Conservation (phyloP, 768 basidiomycete genomes). For the Sarcodon aspratus region DNA sequence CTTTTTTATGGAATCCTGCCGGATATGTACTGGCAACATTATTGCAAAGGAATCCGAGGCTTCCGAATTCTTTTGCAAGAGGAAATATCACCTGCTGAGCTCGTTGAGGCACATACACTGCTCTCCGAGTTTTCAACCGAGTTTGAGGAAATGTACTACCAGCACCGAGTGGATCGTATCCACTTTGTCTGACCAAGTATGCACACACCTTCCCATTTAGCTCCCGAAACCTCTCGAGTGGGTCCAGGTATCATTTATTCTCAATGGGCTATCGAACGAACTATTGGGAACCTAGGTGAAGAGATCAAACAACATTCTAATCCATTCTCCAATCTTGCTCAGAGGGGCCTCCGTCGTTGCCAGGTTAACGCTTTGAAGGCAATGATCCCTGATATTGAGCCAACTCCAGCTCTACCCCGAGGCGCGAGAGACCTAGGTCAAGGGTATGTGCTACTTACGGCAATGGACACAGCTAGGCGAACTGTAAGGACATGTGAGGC, state of each 20-base stretch:
- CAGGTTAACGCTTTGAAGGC: slow-evolving; percentile 16
- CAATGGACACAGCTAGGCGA: too few relatives aligned
- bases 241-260: slow-evolving; percentile 6
- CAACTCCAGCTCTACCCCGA: background rate
- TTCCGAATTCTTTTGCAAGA: slow-evolving; percentile 13
- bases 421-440: slow-evolving; percentile 9
- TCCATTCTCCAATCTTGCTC: slow-evolving; percentile 13
- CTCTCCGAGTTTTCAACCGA: slow-evolving; percentile 18
- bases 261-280: slow-evolving; percentile 15
- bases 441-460: slow-evolving; percentile 6
- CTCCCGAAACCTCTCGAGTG: slow-evolving; percentile 10
- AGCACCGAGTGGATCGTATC: slow-evolving; percentile 12
- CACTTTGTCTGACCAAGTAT: slow-evolving; percentile 23
- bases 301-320: slow-evolving; percentile 16
- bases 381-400: slow-evolving; percentile 10
- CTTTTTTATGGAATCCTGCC: slow-evolving; percentile 15
- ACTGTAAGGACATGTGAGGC: too few relatives aligned
- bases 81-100: slow-evolving; percentile 1
- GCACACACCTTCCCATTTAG: slow-evolving; percentile 20
- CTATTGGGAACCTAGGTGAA: slow-evolving; percentile 13
- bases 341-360: slow-evolving; percentile 9
- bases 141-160: slow-evolving; percentile 25
- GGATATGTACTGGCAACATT: slow-evolving; percentile 13
- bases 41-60: slow-evolving; percentile 14
- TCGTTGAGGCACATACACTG: slow-evolving; percentile 11